These are phyloP conservation scores for Fusarium zealandicum DNA, from an alignment of 2,329 filamentous ascomycete species.

Conservation along the genomic window DNA sequence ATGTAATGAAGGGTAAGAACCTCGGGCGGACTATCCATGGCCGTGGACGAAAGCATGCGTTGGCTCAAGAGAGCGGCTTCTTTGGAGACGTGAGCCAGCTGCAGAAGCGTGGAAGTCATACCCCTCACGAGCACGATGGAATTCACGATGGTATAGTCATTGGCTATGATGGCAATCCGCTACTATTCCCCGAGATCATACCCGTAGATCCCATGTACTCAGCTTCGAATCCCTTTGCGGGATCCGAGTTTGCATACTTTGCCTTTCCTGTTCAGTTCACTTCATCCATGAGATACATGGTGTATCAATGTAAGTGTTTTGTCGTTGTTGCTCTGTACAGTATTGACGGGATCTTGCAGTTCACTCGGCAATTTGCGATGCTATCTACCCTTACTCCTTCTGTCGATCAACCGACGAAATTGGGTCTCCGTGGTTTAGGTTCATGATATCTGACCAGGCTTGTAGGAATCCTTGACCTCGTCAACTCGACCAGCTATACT, in stretches of 20 bases:
- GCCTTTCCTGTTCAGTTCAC: constrained; percentile 34
- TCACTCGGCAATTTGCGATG: constrained; percentile 22
- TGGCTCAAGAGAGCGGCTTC: not conserved
- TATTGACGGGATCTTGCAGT: constrained; percentile 12
- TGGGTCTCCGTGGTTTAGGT: constrained; percentile 26
- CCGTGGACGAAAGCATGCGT: constrained; percentile 29
- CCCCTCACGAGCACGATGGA: no score
- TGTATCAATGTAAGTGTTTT: constrained; percentile 30
- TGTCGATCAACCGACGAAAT: constrained; percentile 22
- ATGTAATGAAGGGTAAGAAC: constrained; percentile 39
- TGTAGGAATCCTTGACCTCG: not conserved
- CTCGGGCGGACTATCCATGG: constrained; percentile 28
- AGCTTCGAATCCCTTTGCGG: constrained; percentile 14
- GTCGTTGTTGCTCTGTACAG: not conserved
- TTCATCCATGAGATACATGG: constrained; percentile 26
- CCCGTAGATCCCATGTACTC: not conserved
- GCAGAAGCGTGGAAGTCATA: not conserved
- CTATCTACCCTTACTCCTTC: constrained; percentile 28
- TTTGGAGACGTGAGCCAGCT: not conserved
- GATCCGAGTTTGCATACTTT: constrained; percentile 32
- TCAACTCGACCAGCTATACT: not conserved
- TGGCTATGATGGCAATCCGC: not conserved
- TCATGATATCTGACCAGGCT: constrained; percentile 30
- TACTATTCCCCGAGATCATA: constrained; percentile 28
- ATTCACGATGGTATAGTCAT: not conserved